Percentiles rank a stretch among this genome's conserved stretches.
phyloP scores from a whole-genome alignment of 2,329 filamentous ascomycete genomes.

The Colletotrichum sp. region DNA sequence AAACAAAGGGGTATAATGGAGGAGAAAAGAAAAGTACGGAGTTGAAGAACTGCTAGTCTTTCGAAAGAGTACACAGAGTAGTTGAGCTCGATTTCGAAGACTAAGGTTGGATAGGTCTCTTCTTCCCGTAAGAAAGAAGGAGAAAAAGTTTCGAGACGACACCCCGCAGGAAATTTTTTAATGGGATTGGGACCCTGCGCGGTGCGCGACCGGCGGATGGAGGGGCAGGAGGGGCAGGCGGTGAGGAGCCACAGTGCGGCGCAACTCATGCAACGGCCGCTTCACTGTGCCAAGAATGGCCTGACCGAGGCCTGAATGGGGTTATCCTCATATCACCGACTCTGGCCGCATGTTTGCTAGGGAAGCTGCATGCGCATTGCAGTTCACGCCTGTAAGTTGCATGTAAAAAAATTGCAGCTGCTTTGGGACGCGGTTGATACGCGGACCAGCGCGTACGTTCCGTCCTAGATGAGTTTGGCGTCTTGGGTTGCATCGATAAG shows the following conservation, averaged over 20 bases:
- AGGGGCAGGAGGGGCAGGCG: constrained; percentile 19
- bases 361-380: not conserved
- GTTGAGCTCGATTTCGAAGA: constrained; percentile 32
- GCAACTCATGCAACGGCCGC: not conserved
- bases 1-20: constrained; percentile 30
- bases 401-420: not conserved
- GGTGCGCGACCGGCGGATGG: constrained; percentile 8
- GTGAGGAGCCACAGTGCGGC: constrained; percentile 11
- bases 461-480: not conserved
- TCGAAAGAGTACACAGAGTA: constrained; percentile 32
- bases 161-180: constrained; percentile 46
- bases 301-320: not conserved
- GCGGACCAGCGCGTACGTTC: not conserved
- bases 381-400: not conserved
- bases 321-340: not conserved
- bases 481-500: not conserved
- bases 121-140: constrained; percentile 59
- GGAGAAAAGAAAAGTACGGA: constrained; percentile 31
- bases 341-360: not conserved
- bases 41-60: constrained; percentile 34
- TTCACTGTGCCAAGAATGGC: constrained; percentile 2
- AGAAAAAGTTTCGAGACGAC: constrained; percentile 37
- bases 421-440: not conserved
- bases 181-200: constrained; percentile 15
- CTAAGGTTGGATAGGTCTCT: constrained; percentile 41